A percentile compares a stretch with the other conserved stretches of the same genome.
phyloP scores from a whole-genome alignment of 78 protist genomes.

The Trichosphaerium sp. region DNA sequence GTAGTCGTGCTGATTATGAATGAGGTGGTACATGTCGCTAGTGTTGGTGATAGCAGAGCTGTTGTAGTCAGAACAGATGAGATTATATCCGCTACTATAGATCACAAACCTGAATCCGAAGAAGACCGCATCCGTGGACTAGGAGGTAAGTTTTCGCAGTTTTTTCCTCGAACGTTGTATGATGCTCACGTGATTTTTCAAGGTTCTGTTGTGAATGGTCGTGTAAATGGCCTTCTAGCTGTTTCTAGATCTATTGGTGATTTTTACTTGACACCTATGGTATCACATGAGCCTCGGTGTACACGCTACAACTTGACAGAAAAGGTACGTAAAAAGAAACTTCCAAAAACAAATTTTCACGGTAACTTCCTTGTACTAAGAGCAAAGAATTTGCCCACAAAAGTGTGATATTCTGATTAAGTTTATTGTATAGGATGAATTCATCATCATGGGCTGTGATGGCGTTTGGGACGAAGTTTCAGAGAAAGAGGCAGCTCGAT shows the following conservation, averaged over 20 bases:
- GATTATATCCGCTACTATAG: neutral
- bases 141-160: slow-evolving; percentile 5
- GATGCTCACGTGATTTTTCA: slow-evolving; percentile 18
- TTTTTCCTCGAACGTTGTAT: slow-evolving; percentile 36
- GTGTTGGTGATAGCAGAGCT: slow-evolving; percentile 32
- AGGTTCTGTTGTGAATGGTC: slow-evolving; percentile 34
- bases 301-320: no score
- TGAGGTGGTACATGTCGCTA: slow-evolving; percentile 2
- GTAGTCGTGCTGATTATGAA: no score
- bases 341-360: no score
- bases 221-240: slow-evolving; percentile 43
- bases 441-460: slow-evolving; percentile 37
- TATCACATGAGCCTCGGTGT: slow-evolving; percentile 16
- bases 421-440: slow-evolving; percentile 14
- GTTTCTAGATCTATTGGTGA: slow-evolving; percentile 37
- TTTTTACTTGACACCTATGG: slow-evolving; percentile 26
- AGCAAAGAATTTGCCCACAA: no score
- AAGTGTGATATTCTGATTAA: no score
- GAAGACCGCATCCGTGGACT: neutral
- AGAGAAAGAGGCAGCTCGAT: no score
- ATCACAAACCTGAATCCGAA: neutral
- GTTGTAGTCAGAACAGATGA: slow-evolving; percentile 8
- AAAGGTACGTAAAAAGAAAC: no score
- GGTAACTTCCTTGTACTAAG: no score
- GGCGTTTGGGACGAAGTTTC: slow-evolving; percentile 50